These are phyloP conservation scores for Saksenaea vasiformis DNA, from an alignment of 371 early-diverging fungal genomes.

Conservation along the genomic window DNA sequence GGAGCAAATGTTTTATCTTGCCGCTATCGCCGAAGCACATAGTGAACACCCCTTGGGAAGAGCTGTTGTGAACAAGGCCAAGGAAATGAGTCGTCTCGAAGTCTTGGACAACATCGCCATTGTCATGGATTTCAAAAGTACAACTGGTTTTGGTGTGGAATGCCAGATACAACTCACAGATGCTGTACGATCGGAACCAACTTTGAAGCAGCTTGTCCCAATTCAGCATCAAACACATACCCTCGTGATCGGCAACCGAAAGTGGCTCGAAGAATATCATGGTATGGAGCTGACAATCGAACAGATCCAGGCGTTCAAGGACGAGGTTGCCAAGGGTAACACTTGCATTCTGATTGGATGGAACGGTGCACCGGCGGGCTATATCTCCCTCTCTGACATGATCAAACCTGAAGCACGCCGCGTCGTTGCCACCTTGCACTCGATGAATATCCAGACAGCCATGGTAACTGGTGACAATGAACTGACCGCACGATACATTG, in stretches of 20 bases:
- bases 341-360: constrained; percentile 83
- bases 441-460: constrained; percentile 74
- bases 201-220: not conserved
- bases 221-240: constrained; percentile 12
- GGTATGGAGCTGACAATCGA: constrained; percentile 31
- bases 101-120: constrained; percentile 40
- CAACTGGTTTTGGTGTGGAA: constrained; percentile 79
- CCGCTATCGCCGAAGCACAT: constrained; percentile 76
- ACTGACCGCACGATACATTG: constrained; percentile 77
- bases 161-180: constrained; percentile 50
- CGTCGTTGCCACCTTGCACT: constrained; percentile 69
- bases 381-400: constrained; percentile 83
- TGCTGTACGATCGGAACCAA: not conserved
- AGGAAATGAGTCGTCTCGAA: constrained; percentile 39
- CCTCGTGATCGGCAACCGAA: constrained; percentile 77
- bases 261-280: constrained; percentile 58
- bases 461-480: constrained; percentile 96
- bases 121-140: constrained; percentile 63
- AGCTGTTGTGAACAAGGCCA: constrained; percentile 69
- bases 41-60: constrained; percentile 92
- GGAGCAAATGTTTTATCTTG: constrained; percentile 26
- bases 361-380: constrained; percentile 67
- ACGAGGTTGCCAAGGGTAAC: constrained; percentile 62
- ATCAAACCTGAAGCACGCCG: constrained; percentile 79
- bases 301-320: constrained; percentile 24